Evolutionary conservation across 1,139 yeast genomes (phyloP), one percentile per base, ranked within the genome.

Genomic region (Debaryomyces psychrophilus): DNA sequence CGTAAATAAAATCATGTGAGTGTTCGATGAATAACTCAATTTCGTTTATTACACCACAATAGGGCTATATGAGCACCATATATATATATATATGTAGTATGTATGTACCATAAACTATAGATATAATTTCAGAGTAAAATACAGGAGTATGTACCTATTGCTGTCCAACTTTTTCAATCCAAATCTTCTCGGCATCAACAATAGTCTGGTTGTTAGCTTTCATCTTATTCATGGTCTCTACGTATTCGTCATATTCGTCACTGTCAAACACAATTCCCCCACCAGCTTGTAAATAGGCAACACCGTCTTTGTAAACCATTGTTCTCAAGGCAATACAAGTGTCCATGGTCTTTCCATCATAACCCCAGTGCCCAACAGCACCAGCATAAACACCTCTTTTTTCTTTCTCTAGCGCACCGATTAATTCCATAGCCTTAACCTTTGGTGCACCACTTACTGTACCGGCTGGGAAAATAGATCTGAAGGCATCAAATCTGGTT

Each of bases 341-440:
- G 62, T 93, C 95, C 98, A 93, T 93, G 23, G 90, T 80, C 57
- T 81, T 83, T 14, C 95, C 90, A 60, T 90, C 96, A 63, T 90
- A 93, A 1, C 96, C 92, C 97, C 97, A 93, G 65, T 88, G 87
- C 8, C 99, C 99, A n/a, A 93, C 97, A 1, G 99, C 99, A 52
- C 99, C 99, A 1, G 99, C 99, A 62, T 93, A 93, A 11, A 92
- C 92, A 37, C 99, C 99, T 61, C 99, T 79, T 61, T 90, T 89
- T 62, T 93, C 98, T 54, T 82, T 77, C 64, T 93, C 99, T 44
- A 93, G 73, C 62, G 89, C 96, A 25, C 87, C 87, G 60, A 93
- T 90, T 43, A 93, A 76, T 66, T 92, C 95, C 99, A 93, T 93
- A 8, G 99, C 99, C 56, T 82, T 82, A 41, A 93, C 96, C 69